phyloP scores from a whole-genome alignment of 2,329 filamentous ascomycete species.

The Xylariaceae sp. region DNA sequence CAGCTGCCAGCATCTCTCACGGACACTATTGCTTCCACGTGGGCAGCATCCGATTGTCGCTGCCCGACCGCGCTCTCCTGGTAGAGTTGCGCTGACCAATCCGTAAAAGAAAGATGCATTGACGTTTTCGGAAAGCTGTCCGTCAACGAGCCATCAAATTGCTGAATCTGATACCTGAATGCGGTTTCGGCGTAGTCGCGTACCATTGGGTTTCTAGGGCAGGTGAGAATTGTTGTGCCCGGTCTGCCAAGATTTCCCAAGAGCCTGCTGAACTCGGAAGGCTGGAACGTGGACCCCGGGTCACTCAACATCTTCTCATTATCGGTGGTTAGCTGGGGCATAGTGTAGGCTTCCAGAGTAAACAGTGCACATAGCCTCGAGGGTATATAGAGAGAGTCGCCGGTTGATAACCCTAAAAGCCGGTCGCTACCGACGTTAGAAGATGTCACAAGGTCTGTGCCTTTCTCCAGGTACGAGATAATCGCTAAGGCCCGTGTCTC shows the following conservation, averaged over 20 bases:
- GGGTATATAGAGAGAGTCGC: no score
- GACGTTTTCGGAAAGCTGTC: background rate
- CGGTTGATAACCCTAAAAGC: no score
- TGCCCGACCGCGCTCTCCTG: background rate
- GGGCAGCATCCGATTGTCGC: background rate
- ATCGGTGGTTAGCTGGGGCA: no score
- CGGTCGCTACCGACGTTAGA: no score
- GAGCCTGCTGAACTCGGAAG: background rate
- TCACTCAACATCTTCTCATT: no score
- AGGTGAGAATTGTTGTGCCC: background rate
- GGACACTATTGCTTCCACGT: background rate
- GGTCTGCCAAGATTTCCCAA: background rate
- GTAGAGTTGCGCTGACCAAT: background rate
- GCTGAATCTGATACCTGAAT: background rate
- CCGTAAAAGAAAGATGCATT: background rate
- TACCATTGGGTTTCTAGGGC: background rate
- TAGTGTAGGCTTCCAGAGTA: no score
- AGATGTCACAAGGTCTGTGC: no score
- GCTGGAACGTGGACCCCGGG: no score
- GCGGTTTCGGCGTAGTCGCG: background rate
- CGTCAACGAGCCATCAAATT: background rate
- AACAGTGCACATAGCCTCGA: no score
- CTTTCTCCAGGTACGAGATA: no score
- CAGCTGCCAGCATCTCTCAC: background rate
- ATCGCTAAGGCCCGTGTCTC: no score